These are phyloP conservation scores for Umbilicus rupestris DNA, from an alignment of 164 flowering plant species.

Conservation along the genomic window DNA sequence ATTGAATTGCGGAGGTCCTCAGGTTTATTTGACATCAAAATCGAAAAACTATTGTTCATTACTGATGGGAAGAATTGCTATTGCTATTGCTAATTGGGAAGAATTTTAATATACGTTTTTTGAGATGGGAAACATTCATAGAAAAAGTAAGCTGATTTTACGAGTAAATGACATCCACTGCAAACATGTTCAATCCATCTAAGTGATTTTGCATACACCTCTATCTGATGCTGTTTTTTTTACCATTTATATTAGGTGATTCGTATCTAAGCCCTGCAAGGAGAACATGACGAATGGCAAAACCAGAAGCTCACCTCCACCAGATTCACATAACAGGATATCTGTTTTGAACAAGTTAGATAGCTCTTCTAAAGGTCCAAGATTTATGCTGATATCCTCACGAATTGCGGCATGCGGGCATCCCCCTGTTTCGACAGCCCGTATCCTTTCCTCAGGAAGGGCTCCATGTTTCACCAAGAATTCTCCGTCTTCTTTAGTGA, in stretches of 20 bases:
- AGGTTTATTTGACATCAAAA: background rate
- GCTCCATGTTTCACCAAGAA: constrained; percentile 89
- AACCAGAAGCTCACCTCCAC: constrained; percentile 59
- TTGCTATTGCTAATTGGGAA: no score
- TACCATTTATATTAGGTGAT: no score
- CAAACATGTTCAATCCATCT: no score
- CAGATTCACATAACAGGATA: constrained; percentile 97
- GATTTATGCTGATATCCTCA: constrained; percentile 96
- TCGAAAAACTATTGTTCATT: background rate
- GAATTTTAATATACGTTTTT: no score
- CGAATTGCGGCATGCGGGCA: constrained; percentile 99
- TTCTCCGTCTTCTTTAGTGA: constrained; percentile 97
- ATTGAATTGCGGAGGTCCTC: no score
- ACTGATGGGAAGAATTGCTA: no score
- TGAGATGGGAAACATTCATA: no score
- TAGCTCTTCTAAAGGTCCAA: constrained; percentile 95
- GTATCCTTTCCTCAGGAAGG: constrained; percentile 92
- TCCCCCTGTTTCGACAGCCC: constrained; percentile 99
- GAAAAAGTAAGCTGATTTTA: no score
- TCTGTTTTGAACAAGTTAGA: constrained; percentile 81
- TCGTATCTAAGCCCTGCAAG: no score
- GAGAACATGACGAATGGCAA: background rate
- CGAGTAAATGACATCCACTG: no score
- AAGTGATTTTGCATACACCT: no score
- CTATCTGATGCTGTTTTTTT: no score